Percentiles rank a stretch among this genome's conserved stretches.
phyloP scores from a whole-genome alignment of 768 basidiomycete species.

The Suillus weaverae region DNA sequence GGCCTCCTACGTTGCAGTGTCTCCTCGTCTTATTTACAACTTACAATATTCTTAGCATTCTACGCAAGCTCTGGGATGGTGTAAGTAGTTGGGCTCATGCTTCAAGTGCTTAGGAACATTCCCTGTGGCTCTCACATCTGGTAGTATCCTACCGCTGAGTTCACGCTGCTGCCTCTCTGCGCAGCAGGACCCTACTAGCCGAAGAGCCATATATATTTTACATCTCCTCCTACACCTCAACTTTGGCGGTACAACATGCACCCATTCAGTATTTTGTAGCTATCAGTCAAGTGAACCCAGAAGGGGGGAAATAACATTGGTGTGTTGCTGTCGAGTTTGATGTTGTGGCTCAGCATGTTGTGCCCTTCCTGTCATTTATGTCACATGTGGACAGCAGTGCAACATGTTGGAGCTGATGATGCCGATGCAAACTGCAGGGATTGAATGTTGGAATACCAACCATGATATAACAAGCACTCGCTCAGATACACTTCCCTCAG shows the following conservation, averaged over 20 bases:
- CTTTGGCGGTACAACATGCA: neutral
- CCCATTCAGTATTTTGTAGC: neutral
- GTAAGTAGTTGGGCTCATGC: neutral
- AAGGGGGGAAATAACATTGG: neutral
- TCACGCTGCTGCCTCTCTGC: neutral
- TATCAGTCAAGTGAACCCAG: neutral
- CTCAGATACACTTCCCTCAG: too few relatives aligned
- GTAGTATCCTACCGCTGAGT: neutral
- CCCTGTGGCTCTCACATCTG: neutral
- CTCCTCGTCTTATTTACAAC: neutral
- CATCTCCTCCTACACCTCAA: neutral
- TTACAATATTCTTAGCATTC: neutral
- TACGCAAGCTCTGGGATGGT: neutral
- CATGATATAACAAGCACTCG: too few relatives aligned
- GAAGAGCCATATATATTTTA: neutral
- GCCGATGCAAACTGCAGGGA: too few relatives aligned
- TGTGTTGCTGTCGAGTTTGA: neutral
- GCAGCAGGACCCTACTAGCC: neutral
- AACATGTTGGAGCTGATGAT: too few relatives aligned
- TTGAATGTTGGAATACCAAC: too few relatives aligned
- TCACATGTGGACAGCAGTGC: neutral
- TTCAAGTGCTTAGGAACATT: neutral
- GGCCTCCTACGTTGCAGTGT: neutral
- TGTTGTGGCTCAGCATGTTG: neutral
- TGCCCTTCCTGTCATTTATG: neutral